Evolutionary conservation across 352 stramenopile species (phyloP).

Genomic region (Pythium dissimile): DNA sequence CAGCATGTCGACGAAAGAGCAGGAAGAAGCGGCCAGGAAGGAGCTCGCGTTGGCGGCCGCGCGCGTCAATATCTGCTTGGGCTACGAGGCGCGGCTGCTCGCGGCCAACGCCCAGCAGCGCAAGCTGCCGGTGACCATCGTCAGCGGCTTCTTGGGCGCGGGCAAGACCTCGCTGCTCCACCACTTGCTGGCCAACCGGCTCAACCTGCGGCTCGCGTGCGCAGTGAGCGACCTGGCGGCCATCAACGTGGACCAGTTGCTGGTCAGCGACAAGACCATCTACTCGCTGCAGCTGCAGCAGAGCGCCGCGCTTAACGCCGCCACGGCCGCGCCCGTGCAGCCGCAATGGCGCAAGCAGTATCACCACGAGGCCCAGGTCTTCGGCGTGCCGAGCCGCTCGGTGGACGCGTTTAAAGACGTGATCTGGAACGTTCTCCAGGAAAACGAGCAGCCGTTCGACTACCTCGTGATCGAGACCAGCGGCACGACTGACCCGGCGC

Average conservation of each 20-base stretch:
- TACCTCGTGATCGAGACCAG: conserved; percentile 79
- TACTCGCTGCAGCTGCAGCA: conserved; percentile 23
- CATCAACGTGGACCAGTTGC: conserved; percentile 68
- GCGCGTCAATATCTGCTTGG: conserved; percentile 57
- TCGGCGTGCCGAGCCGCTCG: conserved; percentile 28
- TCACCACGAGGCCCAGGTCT: conserved; percentile 27
- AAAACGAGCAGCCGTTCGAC: conserved; percentile 54
- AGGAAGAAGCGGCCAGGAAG: background rate
- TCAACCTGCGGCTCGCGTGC: conserved; percentile 67
- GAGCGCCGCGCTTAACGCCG: conserved; percentile 30
- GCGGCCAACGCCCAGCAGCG: conserved; percentile 43
- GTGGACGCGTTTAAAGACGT: conserved; percentile 69
- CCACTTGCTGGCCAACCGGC: conserved; percentile 56
- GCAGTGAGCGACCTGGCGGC: conserved; percentile 64
- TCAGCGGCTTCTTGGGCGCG: conserved; percentile 60
- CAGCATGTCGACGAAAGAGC: no score
- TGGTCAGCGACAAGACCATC: conserved; percentile 41
- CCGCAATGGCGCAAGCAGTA: conserved; percentile 4
- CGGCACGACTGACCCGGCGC: conserved; percentile 66
- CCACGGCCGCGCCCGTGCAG: conserved; percentile 20
- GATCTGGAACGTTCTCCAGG: conserved; percentile 52
- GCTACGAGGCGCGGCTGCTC: conserved; percentile 49
- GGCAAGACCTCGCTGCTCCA: conserved; percentile 71
- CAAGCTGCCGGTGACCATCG: conserved; percentile 57
- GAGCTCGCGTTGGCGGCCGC: conserved; percentile 41